Evolutionary conservation across 2,329 filamentous ascomycete species (phyloP), one percentile per base, ranked within the genome.

Genomic region (Aspergillus sp.): DNA sequence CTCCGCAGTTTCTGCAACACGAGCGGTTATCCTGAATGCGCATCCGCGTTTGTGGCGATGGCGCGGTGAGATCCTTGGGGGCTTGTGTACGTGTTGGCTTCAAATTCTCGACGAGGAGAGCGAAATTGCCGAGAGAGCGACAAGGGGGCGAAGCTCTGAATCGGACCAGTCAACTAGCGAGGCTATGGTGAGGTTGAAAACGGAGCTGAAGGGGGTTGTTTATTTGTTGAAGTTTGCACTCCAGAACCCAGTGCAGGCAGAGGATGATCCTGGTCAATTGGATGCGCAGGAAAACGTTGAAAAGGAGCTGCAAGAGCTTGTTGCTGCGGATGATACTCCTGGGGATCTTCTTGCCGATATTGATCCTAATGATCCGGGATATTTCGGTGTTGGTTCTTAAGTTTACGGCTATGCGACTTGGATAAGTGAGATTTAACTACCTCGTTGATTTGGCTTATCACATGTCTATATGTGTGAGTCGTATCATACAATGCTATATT

Each of bases 11-110:
- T 61, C 70, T 12, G 74, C 81, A 1, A 55, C 88, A 19, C 75
- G 81, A 41, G 67, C 70, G 1, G 67, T 85, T 10, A 67, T 94
- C 8, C 52, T 75, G 9, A 82, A 76, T 46, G 81, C 79, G 46
- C 90, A 88, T 82, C 85, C 86, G 8, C 74, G 88, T 5, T 69
- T 94, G 5, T 65, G 70, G 40, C 67, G 69, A 28, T 83, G 87
- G 69, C 71, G 79, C 27, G 79, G 77, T 4, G 81, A 86, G 46
- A 67, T 91, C 5, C 61, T 89, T 37, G 78, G 77, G 51, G 80
- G 78, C 0, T 50, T 88, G 2, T 73, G 76, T 31, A 59, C 80
- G 2, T 85, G 81, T 60, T 88, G 82, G 82, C 61, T 82, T 4
- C 79, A 78, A 47, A 56, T 81, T 11, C 53, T 68, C 3, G 60